Evolutionary conservation across 1,284 basidiomycete genomes (phyloP), one percentile per base, ranked within the genome.

Genomic region (Rhodotorula sp.): DNA sequence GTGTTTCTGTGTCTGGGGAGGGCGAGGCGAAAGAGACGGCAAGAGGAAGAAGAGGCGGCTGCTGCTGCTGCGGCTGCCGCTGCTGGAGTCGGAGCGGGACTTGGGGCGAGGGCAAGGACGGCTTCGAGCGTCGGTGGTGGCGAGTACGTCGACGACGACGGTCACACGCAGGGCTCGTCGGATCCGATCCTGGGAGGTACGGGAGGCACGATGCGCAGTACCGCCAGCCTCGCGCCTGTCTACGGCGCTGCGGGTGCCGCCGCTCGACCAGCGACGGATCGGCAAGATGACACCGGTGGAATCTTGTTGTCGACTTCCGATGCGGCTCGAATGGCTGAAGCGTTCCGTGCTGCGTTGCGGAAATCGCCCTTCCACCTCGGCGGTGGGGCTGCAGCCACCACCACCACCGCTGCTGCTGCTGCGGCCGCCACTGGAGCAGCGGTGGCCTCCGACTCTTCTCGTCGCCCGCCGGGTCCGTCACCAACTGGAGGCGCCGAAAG

Each of bases 301-400:
- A 88, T 85, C 24, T 87, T 87, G 22, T 89, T 93, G 81, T 89
- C 87, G 42, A 88, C 87, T 33, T 87, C 88, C 44, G 91, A 93
- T 80, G 91, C 91, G 62, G 89, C 89, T 44, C 90, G 92, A 78
- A 91, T 93, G 87, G 91, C 91, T 44, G 87, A 90, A 80, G 91
- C 91, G 8, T 93, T 93, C 82, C 84, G 91, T 75, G 87, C 89
- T 79, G 88, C 89, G 70, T 82, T 93, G 74, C 84, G 91, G 77
- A 91, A 91, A 80, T 60, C 60, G 24, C 90, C 91, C 78, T 92
- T 92, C 58, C 56, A 64, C 15, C 7, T 54, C 14, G 15, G 46
- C 26, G 26, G 44, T 46, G 45, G 58, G 20, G 22, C 37, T n/a
- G 3, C n/a, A n/a, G n/a, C n/a, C 51, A 26, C 24, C 51, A 10